Conservation (phyloP, 1,139 yeast species). For the Pichia sp. region DNA sequence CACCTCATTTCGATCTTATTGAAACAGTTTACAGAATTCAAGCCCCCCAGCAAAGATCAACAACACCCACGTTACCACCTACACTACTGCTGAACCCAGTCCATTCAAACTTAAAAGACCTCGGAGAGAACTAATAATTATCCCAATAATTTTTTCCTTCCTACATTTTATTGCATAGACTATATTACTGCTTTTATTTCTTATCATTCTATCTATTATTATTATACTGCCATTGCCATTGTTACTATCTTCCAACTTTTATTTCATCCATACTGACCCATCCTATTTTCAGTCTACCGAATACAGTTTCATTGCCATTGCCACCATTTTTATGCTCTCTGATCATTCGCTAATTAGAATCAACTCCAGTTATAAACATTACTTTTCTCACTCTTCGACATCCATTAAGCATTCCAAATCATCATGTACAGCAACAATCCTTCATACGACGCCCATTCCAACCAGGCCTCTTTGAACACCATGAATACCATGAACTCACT, state of each 20-base stretch:
- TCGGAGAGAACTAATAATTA: too few relatives aligned
- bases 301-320: not conserved
- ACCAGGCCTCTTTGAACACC: not conserved
- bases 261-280: not conserved
- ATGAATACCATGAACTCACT: not conserved
- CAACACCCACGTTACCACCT: not conserved
- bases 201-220: not conserved
- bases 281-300: not conserved
- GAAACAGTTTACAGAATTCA: not conserved
- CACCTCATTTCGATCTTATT: not conserved
- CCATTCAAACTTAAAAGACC: too few relatives aligned
- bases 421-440: not conserved
- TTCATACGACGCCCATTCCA: not conserved
- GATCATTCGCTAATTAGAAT: not conserved
- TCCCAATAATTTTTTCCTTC: not conserved
- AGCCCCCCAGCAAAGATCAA: not conserved
- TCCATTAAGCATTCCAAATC: not conserved
- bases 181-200: slow-evolving; percentile 1
- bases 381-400: not conserved
- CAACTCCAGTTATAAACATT: not conserved
- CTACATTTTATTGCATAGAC: not conserved
- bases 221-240: not conserved
- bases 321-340: not conserved
- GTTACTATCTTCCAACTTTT: not conserved
- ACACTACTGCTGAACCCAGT: too few relatives aligned